phyloP scores from a whole-genome alignment of 108 stramenopile genomes.

The Cyclotella baltica region DNA sequence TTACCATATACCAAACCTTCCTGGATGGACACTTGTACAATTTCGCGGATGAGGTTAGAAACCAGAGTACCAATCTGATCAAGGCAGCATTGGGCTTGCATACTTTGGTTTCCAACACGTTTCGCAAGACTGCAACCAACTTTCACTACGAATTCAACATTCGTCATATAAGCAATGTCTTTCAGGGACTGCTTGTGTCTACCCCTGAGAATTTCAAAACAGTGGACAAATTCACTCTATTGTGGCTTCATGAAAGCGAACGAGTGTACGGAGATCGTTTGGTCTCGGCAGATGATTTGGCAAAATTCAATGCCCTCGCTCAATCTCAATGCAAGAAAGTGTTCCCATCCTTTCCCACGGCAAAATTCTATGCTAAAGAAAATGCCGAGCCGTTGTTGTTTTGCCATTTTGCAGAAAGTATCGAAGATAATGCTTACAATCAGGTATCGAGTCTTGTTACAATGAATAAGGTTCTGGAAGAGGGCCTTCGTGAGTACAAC shows the following conservation, averaged over 20 bases:
- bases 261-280: constrained; percentile 83
- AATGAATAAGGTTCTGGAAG: constrained; percentile 44
- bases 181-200: constrained; percentile 75
- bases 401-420: constrained; percentile 63
- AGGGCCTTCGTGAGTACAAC: constrained; percentile 63
- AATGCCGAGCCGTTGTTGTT: constrained; percentile 59
- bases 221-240: constrained; percentile 66
- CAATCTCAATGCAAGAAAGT: constrained; percentile 66
- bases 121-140: constrained; percentile 74
- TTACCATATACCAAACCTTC: constrained; percentile 76
- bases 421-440: constrained; percentile 56
- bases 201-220: constrained; percentile 43
- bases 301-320: constrained; percentile 58
- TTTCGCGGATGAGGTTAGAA: constrained; percentile 45
- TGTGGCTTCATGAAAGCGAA: constrained; percentile 84
- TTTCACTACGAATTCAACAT: constrained; percentile 89
- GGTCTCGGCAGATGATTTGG: constrained; percentile 56
- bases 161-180: constrained; percentile 73
- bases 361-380: constrained; percentile 57
- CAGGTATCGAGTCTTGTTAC: constrained; percentile 37
- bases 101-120: constrained; percentile 51
- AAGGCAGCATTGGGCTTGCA: constrained; percentile 64
- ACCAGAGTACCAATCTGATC: constrained; percentile 50
- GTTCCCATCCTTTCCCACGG: constrained; percentile 57
- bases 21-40: constrained; percentile 65